Evolutionary conservation across 495 filamentous ascomycete genomes (phyloP).

Genomic region (Hypomontagnella monticulosa): DNA sequence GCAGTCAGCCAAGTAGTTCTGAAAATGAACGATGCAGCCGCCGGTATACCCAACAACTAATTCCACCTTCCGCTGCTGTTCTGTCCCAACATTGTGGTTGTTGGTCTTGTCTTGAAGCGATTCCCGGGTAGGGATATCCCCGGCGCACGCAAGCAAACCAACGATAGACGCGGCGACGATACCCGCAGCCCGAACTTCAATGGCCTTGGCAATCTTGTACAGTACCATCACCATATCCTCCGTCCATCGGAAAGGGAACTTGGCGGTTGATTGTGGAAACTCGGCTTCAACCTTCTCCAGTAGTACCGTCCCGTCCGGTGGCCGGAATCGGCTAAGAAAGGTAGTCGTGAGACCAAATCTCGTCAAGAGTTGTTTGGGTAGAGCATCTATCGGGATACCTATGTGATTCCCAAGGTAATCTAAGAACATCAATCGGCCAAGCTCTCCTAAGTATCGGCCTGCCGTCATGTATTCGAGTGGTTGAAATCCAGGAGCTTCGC

Average conservation of each 20-base stretch:
- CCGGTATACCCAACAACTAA: slow-evolving; percentile 81
- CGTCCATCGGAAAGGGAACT: slow-evolving; percentile 67
- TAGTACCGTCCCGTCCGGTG: slow-evolving; percentile 59
- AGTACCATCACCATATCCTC: slow-evolving; percentile 63
- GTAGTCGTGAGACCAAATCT: slow-evolving; percentile 76
- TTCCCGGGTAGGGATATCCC: slow-evolving; percentile 61
- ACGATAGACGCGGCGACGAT: slow-evolving; percentile 76
- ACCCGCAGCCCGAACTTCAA: slow-evolving; percentile 75
- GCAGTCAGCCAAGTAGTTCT: slow-evolving; percentile 74
- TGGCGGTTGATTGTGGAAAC: slow-evolving; percentile 59
- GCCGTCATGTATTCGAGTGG: slow-evolving; percentile 90
- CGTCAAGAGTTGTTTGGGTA: slow-evolving; percentile 69
- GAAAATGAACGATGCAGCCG: slow-evolving; percentile 80
- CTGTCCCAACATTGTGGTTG: slow-evolving; percentile 3
- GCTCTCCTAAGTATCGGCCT: slow-evolving; percentile 83
- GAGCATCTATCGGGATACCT: slow-evolving; percentile 46
- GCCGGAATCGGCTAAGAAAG: slow-evolving; percentile 72
- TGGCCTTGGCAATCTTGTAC: slow-evolving; percentile 67
- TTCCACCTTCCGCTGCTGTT: slow-evolving; percentile 56
- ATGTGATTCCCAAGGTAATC: slow-evolving; percentile 68
- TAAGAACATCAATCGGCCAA: slow-evolving; percentile 75
- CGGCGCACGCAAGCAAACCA: slow-evolving; percentile 71
- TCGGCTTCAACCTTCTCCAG: slow-evolving; percentile 62
- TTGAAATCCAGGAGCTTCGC: slow-evolving; percentile 80
- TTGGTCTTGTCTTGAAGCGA: slow-evolving; percentile 20